Percentiles rank a stretch among this genome's conserved stretches.
Evolutionary conservation across 1,284 basidiomycete species (phyloP).

Genomic region (Fistulina hepatica): DNA sequence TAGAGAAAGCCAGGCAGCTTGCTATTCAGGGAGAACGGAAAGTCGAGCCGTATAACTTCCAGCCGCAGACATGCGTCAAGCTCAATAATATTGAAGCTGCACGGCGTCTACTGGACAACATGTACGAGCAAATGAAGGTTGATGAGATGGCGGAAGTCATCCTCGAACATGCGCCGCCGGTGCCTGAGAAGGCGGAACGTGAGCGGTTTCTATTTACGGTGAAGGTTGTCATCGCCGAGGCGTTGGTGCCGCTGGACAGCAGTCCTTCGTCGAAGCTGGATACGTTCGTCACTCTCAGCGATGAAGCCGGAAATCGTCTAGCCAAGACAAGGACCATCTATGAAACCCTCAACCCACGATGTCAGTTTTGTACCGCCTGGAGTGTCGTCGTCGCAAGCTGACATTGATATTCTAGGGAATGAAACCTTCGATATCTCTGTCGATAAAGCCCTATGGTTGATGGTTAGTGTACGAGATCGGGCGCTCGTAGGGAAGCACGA

Average conservation of each 20-base stretch:
- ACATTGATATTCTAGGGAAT: constrained; percentile 53
- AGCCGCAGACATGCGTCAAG: constrained; percentile 89
- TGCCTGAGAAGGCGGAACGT: constrained; percentile 55
- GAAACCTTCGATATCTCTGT: constrained; percentile 95
- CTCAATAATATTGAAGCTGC: constrained; percentile 96
- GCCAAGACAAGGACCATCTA: constrained; percentile 97
- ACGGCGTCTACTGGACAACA: constrained; percentile 80
- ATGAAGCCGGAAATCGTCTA: constrained; percentile 81
- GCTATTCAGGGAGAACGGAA: constrained; percentile 78
- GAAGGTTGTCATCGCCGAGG: constrained; percentile 87
- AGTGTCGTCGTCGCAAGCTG: constrained; percentile 4
- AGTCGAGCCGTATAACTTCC: constrained; percentile 90
- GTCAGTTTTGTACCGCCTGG: constrained; percentile 37
- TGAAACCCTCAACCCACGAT: constrained; percentile 81
- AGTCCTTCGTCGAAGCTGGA: constrained; percentile 67
- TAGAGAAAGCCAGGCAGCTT: constrained; percentile 84
- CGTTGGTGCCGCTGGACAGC: constrained; percentile 62
- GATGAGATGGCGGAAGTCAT: constrained; percentile 76
- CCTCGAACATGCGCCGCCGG: constrained; percentile 47
- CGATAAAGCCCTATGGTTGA: constrained; percentile 85
- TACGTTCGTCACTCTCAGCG: constrained; percentile 90
- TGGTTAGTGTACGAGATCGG: constrained; percentile 89
- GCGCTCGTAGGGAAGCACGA: constrained; percentile 85
- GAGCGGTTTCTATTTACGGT: constrained; percentile 83
- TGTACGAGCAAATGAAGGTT: constrained; percentile 87